phyloP scores from a whole-genome alignment of 2,329 filamentous ascomycete species.

The Microsporum canis region DNA sequence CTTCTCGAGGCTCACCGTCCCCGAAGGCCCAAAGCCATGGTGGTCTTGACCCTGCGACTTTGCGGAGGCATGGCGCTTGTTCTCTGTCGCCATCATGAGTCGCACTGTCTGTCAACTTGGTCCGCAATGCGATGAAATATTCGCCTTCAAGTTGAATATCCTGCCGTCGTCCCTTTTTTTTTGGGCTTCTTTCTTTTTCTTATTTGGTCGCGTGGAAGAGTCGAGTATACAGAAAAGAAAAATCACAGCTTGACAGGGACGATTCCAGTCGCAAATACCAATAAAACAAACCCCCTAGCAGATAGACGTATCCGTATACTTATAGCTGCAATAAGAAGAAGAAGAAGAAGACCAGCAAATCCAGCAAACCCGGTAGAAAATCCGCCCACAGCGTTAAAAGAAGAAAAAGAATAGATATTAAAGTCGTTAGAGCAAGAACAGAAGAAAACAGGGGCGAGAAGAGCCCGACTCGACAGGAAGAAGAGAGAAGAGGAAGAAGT shows the following conservation, averaged over 20 bases:
- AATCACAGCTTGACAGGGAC: not conserved
- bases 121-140: not conserved
- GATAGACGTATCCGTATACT: not conserved
- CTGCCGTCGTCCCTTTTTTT: not conserved
- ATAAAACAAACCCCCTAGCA: not conserved
- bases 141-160: not conserved
- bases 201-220: not conserved
- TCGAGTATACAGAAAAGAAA: not conserved
- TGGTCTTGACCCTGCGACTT: slow-evolving; percentile 37
- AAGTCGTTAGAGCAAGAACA: not conserved
- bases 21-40: slow-evolving; percentile 28
- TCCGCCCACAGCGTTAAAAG: not conserved
- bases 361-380: not conserved
- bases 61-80: slow-evolving; percentile 45
- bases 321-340: not conserved
- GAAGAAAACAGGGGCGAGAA: slow-evolving; percentile 3
- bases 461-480: slow-evolving; percentile 5
- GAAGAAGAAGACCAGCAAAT: not conserved
- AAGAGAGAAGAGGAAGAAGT: not conserved
- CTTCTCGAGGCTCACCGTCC: slow-evolving; percentile 41
- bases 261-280: not conserved
- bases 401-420: slow-evolving; percentile 3
- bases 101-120: not conserved
- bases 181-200: not conserved
- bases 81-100: slow-evolving; percentile 35